Percentiles rank a stretch among this genome's conserved stretches.
Conservation (phyloP, 192 early-diverging fungal species). For the Entomortierella parvispora region DNA sequence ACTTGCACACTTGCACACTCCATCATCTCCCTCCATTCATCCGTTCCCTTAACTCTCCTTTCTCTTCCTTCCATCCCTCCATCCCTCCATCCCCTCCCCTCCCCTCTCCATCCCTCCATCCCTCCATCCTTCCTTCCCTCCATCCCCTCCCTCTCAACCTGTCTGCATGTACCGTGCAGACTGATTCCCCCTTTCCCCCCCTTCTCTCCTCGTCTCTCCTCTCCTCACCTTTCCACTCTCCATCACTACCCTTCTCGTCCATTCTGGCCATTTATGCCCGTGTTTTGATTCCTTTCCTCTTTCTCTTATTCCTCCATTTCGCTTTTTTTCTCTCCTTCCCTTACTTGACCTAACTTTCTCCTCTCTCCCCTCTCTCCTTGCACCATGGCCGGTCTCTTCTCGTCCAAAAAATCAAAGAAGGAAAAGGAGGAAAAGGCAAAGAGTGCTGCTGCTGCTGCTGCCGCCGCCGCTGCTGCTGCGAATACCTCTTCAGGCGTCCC, state of each 20-base stretch:
- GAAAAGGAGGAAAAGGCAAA: slow-evolving; percentile 49
- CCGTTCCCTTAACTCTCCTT: not conserved
- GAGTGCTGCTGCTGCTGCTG: slow-evolving; percentile 15
- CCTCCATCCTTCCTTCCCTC: no score
- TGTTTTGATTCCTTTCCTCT: no score
- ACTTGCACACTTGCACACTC: not conserved
- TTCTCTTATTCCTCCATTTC: not conserved
- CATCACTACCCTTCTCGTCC: not conserved
- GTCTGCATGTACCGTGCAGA: no score
- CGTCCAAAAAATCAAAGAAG: slow-evolving; percentile 45
- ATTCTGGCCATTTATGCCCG: no score
- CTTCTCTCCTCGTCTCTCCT: no score
- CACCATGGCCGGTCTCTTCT: slow-evolving; percentile 47
- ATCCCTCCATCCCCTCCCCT: not conserved
- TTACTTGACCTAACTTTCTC: not conserved
- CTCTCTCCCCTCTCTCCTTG: not conserved
- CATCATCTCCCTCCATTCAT: not conserved
- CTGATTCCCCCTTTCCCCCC: no score
- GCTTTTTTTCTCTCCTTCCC: not conserved
- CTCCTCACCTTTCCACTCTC: not conserved
- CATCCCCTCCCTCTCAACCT: not conserved
- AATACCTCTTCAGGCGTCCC: not conserved
- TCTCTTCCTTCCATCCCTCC: not conserved
- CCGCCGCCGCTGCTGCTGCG: not conserved
- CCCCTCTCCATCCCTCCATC: slow-evolving; percentile 5